Evolutionary conservation across 371 early-diverging fungal species (phyloP), one percentile per base, ranked within the genome.

Genomic region (Coemansia sp.): DNA sequence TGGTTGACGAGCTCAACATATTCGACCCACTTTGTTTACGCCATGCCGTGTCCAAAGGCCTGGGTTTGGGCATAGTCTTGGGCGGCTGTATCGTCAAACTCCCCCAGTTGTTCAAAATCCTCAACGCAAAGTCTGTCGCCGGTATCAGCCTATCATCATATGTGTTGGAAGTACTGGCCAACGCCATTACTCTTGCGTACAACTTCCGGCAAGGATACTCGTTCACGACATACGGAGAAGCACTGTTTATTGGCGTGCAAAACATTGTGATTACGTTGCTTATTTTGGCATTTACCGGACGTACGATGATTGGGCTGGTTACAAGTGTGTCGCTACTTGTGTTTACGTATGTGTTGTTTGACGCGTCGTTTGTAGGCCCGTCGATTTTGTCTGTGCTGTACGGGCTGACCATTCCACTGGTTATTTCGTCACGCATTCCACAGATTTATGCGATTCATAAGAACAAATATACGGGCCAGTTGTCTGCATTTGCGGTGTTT

Each of bases 201-300:
- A 95, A 95, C 80, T 64, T 84, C 29, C 86, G 96, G 31, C 78
- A 86, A 27, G 80, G 81, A 29, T 89, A 95, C 71, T 92, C 97
- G 31, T 94, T 96, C 71, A 91, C 90, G 40, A 96, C 97, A 4
- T 98, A 89, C 79, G 97, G 97, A 50, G 97, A 96, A 81, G 85
- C 86, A 21, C 71, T 86, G 72, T 89, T 90, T 60, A 87, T 97
- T 59, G 84, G 86, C 7, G 63, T 87, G 10, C 94, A 95, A 79
- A 93, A 95, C 78, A 62, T 89, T 47, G 63, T 88, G 21, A 91
- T 95, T 71, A 76, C 89, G 42, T 66, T 85, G n/a, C 82, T 94
- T 59, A 90, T 95, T 61, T 79, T 86, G 29, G 64, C 72, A 59
- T 90, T 92, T 77, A 63, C 71, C 13, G 82, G 86, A n/a, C 75